A percentile compares a stretch with the other conserved stretches of the same genome.
Conservation (phyloP, 257 asterid genomes). For the Catharanthus roseus region DNA sequence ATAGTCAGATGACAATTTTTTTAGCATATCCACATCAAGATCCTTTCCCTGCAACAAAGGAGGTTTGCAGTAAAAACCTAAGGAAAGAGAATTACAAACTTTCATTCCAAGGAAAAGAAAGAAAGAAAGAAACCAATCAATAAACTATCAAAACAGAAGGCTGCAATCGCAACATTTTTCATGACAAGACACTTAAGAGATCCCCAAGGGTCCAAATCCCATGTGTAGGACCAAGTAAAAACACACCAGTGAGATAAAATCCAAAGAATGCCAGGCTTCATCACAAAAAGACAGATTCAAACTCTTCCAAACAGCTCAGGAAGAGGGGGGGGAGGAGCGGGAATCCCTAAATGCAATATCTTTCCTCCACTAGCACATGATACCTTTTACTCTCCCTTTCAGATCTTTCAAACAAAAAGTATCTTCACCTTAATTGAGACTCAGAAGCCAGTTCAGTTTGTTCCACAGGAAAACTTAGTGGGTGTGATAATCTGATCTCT, state of each 20-base stretch:
- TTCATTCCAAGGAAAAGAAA: background rate
- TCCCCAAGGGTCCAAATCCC: background rate
- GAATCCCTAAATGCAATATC: background rate
- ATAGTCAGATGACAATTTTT: slow-evolving; percentile 62
- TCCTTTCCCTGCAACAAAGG: slow-evolving; percentile 48
- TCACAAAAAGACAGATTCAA: background rate
- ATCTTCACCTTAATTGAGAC: background rate
- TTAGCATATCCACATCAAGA: slow-evolving; percentile 65
- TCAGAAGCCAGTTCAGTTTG: background rate
- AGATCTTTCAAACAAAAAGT: background rate
- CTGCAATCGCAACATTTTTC: background rate
- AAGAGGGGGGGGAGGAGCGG: too few relatives aligned
- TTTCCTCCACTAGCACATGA: background rate
- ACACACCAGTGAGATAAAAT: background rate
- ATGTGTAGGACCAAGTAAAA: background rate
- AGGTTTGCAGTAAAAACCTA: background rate
- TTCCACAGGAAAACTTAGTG: background rate
- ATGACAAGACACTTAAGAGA: background rate
- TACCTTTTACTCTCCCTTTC: background rate
- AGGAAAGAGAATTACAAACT: background rate
- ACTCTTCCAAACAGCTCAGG: background rate
- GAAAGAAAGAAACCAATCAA: background rate
- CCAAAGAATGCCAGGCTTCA: background rate
- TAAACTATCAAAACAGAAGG: background rate
- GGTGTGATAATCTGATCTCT: background rate